A percentile compares a stretch with the other conserved stretches of the same genome.
phyloP scores from a whole-genome alignment of 2,329 filamentous ascomycete species.

The Apiospora malaysiana region DNA sequence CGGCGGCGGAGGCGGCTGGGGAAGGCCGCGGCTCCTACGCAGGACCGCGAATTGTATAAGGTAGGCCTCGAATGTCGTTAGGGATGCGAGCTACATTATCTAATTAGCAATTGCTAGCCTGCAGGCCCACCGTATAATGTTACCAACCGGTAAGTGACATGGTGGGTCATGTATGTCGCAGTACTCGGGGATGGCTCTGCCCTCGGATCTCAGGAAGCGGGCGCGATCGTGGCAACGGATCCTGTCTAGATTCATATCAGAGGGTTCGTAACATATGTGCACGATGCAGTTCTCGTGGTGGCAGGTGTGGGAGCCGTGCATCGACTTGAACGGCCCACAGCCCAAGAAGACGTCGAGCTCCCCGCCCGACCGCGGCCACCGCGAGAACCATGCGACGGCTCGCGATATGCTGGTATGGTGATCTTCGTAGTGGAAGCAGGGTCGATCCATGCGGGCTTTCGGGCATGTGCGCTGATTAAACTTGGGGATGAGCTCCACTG shows the following conservation, averaged over 20 bases:
- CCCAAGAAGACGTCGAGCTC: conserved; percentile 4
- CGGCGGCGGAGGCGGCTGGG: neutral
- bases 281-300: conserved; percentile 2
- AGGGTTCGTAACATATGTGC: neutral
- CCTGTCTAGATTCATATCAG: neutral
- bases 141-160: neutral
- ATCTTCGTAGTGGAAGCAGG: neutral
- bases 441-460: no score
- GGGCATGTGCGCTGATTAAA: no score
- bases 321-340: conserved; percentile 9
- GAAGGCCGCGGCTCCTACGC: neutral
- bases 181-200: neutral
- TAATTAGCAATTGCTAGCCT: neutral
- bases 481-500: no score
- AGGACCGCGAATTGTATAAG: conserved; percentile 1
- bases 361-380: neutral
- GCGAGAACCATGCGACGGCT: conserved; percentile 2
- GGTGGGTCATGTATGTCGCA: neutral
- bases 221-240: neutral
- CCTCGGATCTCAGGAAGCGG: conserved; percentile 8
- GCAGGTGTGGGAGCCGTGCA: conserved; percentile 13
- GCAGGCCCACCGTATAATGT: no score
- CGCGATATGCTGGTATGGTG: neutral
- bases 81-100: neutral
- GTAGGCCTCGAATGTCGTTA: conserved; percentile 12